Percentiles rank a stretch among this genome's conserved stretches.
Conservation (phyloP, 371 early-diverging fungal genomes). For the Mortierella sp. region DNA sequence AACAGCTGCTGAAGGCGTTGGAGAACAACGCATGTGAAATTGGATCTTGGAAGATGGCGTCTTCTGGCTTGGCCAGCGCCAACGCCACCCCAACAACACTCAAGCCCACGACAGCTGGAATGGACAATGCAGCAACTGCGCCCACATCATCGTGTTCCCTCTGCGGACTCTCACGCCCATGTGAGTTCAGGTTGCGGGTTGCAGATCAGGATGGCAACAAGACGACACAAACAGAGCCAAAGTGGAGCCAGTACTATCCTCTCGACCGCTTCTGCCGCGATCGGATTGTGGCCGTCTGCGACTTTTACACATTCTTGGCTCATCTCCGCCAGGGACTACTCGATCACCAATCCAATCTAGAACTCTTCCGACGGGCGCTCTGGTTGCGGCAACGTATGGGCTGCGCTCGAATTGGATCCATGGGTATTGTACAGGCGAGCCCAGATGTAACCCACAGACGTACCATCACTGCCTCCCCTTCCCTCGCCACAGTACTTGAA, state of each 20-base stretch:
- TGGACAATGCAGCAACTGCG: background rate
- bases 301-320: slow-evolving; percentile 91
- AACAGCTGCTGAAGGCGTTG: slow-evolving; percentile 32
- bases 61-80: too few relatives aligned
- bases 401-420: slow-evolving; percentile 38
- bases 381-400: slow-evolving; percentile 35
- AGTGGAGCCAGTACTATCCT: slow-evolving; percentile 74
- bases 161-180: slow-evolving; percentile 23
- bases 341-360: slow-evolving; percentile 73
- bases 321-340: slow-evolving; percentile 89
- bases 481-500: background rate
- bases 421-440: slow-evolving; percentile 19
- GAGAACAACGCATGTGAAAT: slow-evolving; percentile 45
- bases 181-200: slow-evolving; percentile 41
- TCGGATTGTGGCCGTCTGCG: slow-evolving; percentile 89
- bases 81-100: background rate
- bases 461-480: too few relatives aligned
- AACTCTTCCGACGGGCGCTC: slow-evolving; percentile 65
- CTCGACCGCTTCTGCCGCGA: slow-evolving; percentile 90
- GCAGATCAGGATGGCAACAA: slow-evolving; percentile 57
- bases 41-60: slow-evolving; percentile 17
- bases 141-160: slow-evolving; percentile 26
- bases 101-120: background rate
- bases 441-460: background rate
- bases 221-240: slow-evolving; percentile 53